A percentile compares a stretch with the other conserved stretches of the same genome.
These are phyloP conservation scores for Allium cepa DNA, from an alignment of 106 monocot genomes.

Conservation along the genomic window DNA sequence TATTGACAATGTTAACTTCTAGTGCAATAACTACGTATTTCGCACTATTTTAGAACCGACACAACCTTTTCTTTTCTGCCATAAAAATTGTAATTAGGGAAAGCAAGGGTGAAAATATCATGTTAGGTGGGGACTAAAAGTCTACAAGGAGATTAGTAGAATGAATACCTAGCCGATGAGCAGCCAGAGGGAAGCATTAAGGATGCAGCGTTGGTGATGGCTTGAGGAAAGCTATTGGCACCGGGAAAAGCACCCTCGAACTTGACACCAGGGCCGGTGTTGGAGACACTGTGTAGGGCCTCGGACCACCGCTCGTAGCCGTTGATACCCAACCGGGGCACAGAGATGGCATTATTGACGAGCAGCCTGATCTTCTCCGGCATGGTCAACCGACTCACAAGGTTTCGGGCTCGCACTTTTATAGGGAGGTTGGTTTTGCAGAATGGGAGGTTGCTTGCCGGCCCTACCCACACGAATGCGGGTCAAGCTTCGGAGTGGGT, in stretches of 20 bases:
- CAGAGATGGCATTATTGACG: slow-evolving; percentile 41
- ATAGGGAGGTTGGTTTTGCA: slow-evolving; percentile 19
- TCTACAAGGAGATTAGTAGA: slow-evolving; percentile 26
- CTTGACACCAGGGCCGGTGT: slow-evolving; percentile 31
- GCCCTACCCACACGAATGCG: slow-evolving; percentile 39
- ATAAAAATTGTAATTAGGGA: no score
- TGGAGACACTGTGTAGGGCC: slow-evolving; percentile 64
- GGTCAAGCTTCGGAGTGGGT: no score
- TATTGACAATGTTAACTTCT: no score
- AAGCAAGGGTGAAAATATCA: no score
- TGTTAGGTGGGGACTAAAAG: no score
- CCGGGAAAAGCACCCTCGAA: slow-evolving; percentile 53
- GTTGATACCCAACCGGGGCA: slow-evolving; percentile 45
- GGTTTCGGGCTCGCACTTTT: slow-evolving; percentile 23
- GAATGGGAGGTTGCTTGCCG: slow-evolving; percentile 24
- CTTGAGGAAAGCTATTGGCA: no score
- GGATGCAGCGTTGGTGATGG: no score
- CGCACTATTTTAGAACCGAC: no score
- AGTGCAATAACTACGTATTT: no score
- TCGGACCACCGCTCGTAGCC: slow-evolving; percentile 49
- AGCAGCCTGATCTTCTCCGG: slow-evolving; percentile 45
- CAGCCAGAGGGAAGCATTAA: no score
- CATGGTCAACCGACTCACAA: slow-evolving; percentile 30
- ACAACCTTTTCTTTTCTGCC: no score
- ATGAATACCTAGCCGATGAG: no score